Conservation (phyloP, 2,329 filamentous ascomycete genomes). For the Penicillium sp. region DNA sequence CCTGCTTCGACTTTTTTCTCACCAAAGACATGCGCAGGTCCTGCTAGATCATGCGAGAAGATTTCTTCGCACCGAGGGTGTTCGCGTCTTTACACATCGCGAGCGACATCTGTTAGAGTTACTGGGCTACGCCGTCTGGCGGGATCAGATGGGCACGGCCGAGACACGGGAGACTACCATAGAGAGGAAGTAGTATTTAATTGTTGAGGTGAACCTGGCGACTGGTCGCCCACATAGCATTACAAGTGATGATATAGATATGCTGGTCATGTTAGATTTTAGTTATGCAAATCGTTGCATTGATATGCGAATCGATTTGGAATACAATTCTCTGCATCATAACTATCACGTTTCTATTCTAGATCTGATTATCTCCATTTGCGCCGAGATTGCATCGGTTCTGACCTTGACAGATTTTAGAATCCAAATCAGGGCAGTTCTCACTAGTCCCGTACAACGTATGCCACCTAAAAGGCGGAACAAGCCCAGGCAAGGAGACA, state of each 20-base stretch:
- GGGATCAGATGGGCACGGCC: slow-evolving; percentile 12
- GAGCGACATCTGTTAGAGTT: slow-evolving; percentile 24
- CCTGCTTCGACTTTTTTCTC: slow-evolving; percentile 10
- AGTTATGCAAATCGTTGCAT: neutral
- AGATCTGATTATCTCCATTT: too few species aligned
- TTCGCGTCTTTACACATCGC: slow-evolving; percentile 18
- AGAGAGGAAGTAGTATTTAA: neutral
- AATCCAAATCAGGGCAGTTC: slow-evolving; percentile 53
- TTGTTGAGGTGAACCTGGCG: neutral
- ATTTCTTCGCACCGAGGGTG: slow-evolving; percentile 16
- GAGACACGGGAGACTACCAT: neutral
- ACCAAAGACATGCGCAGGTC: neutral
- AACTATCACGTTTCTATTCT: neutral
- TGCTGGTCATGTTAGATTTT: neutral
- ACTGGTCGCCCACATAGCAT: slow-evolving; percentile 4
- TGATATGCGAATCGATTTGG: neutral
- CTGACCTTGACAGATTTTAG: neutral
- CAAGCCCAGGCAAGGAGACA: too few species aligned
- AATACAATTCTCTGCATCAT: neutral
- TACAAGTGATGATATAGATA: neutral
- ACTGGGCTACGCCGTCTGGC: slow-evolving; percentile 19
- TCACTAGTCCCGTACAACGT: slow-evolving; percentile 42
- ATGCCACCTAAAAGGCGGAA: too few species aligned
- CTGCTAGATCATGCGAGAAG: slow-evolving; percentile 10
- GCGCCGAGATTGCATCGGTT: neutral